Evolutionary conservation across 768 basidiomycete species (phyloP), one percentile per base, ranked within the genome.

Genomic region (Mrakia blollopis): DNA sequence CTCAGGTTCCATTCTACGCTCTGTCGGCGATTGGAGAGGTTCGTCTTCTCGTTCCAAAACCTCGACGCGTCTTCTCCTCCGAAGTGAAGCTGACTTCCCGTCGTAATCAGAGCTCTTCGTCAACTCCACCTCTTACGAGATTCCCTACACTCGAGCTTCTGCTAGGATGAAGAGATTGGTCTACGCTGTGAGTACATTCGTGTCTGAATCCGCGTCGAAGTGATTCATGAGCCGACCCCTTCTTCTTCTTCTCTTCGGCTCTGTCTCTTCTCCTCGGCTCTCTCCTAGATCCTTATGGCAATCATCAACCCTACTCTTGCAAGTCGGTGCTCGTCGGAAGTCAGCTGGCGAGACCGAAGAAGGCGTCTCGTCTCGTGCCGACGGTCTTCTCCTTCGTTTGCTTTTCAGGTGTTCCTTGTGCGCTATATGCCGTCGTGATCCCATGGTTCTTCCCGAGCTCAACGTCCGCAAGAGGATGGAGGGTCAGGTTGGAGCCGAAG

Each of bases 101-200:
- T n/a, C n/a, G n/a, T n/a, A n/a, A n/a, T n/a, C 18, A 3, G 16
- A 83, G 73, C 32, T 83, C 8, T 82, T 84, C 70, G 80, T 82
- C 77, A 81, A 81, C 77, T 80, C 83, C 67, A 83, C 83, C 9
- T 79, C 80, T 0, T 83, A 83, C 78, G 83, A 84, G 76, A 67
- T 83, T 13, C 83, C 83, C 39, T 84, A 84, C 77, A 83, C 82
- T 80, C 65, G 65, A 44, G 65, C 65, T 21, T 39, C 65, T 23
- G 65, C 65, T 18, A 37, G 65, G 35, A 68, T 68, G 65, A 68
- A 68, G 65, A 39, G 65, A 21, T 37, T 68, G 35, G 65, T 68
- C n/a, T 68, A 68, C 65, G 65, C 65, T 39, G 47, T 35, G 79
- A 28, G 72, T 79, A 7, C 3, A 4, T 50, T 50, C 44, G 16